Base-by-base conservation (phyloP, 202 grass and related monocot species). In the Schoenoplectus tabernaemontani region DNA sequence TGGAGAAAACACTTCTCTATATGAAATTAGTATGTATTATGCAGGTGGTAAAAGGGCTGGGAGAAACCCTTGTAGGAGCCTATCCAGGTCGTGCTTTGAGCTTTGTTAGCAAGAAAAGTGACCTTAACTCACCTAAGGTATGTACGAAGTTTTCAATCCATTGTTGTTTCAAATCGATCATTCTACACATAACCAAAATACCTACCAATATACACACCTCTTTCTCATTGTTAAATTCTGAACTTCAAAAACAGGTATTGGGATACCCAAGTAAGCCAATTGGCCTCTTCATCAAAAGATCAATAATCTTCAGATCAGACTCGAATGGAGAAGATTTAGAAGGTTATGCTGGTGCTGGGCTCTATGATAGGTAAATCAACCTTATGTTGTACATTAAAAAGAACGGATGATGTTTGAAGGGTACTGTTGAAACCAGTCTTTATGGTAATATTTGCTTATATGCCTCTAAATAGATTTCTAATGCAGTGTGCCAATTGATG, bases 261-360 rank as follows among this genome's bases (percentile, higher is more conserved):
- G 88, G 90, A 79, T 99, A 91, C 85, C 92, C 96, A 74, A 99
- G 96, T 78, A 99, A 99, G 78, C 90, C 96, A 58, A 89, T 92
- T 83, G 96, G 96, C 38, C 92, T 99, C 69, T 99, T 96, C 86
- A 99, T 99, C 85, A 91, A 78, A 72, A 83, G 76, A 63, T 87
- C 96, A 22, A 89, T 99, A 58, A 99, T 99, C 65, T 99, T 99
- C 75, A 91, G 96, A 80, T 99, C 96, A 10, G 96, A 99, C 76
- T 99, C 96, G 42, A 99, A 99, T 4, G 96, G 96, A 0, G 96
- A 99, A 82, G 96, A 99, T 87, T 82, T 99, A 70, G 96, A 99
- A 93, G 91, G 91, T 78, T 99, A 99, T 48, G 96, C 96, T 76
- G 96, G 96, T 81, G 96, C 96, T 62, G 96, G 91, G 59, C 85